Evolutionary conservation across 106 monocot species (phyloP).

Genomic region (Dendrobium chrysotoxum): DNA sequence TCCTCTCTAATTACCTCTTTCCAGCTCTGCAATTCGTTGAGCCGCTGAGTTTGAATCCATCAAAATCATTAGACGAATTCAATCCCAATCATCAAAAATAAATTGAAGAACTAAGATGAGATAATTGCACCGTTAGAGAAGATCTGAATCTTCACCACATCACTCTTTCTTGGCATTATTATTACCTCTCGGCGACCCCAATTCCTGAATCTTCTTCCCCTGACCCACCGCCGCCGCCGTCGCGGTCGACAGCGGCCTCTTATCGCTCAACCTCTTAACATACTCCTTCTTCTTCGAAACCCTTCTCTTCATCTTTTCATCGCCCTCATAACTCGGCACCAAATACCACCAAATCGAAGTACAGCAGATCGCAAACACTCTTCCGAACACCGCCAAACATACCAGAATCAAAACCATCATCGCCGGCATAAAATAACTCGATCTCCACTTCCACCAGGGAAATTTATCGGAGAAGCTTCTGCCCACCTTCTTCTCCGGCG

Average conservation of each 20-base stretch:
- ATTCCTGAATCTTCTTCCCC: background rate
- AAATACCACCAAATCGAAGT: conserved; percentile 52
- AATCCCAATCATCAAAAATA: background rate
- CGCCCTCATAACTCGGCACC: conserved; percentile 18
- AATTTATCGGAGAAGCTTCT: background rate
- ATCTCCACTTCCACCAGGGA: conserved; percentile 12
- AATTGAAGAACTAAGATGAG: background rate
- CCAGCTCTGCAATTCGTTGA: background rate
- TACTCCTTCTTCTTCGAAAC: background rate
- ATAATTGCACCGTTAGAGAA: background rate
- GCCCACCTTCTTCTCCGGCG: background rate
- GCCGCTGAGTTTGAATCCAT: background rate
- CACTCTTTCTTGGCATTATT: background rate
- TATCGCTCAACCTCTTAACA: background rate
- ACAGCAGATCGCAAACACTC: conserved; percentile 56
- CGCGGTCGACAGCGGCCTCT: background rate
- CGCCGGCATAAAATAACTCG: conserved; percentile 16
- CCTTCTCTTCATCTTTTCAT: background rate
- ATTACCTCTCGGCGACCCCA: background rate
- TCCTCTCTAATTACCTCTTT: background rate
- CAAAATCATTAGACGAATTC: background rate
- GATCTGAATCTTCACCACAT: background rate
- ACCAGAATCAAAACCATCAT: conserved; percentile 33
- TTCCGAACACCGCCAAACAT: conserved; percentile 43
- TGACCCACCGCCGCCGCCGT: background rate